These are phyloP conservation scores for Lunasporangiospora selenospora DNA, from an alignment of 192 early-diverging fungal genomes.

Conservation along the genomic window DNA sequence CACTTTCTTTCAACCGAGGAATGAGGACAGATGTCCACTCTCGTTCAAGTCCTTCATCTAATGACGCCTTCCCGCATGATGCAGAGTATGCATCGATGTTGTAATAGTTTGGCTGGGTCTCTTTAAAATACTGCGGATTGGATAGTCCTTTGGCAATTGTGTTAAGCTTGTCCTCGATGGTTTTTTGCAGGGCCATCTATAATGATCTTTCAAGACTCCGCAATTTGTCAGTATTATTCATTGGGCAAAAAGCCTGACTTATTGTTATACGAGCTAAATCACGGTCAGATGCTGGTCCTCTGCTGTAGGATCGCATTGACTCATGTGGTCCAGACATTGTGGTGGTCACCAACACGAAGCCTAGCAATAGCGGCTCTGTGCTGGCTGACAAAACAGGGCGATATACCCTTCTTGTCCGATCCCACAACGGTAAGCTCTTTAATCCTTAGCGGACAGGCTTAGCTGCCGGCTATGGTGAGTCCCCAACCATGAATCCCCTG, in stretches of 20 bases:
- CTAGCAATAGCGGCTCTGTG: conserved; percentile 15
- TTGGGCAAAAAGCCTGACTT: too few relatives aligned
- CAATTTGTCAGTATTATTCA: too few relatives aligned
- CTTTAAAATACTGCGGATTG: conserved; percentile 22
- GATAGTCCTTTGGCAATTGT: conserved; percentile 10
- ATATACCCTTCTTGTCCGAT: conserved; percentile 13
- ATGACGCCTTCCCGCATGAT: conserved; percentile 6
- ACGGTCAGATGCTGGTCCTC: conserved; percentile 32
- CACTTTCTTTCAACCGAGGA: conserved; percentile 9
- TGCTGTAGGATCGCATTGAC: conserved; percentile 36
- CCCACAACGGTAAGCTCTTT: conserved; percentile 36
- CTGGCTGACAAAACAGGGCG: conserved; percentile 14
- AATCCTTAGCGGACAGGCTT: conserved; percentile 17
- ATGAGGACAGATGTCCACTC: conserved; percentile 12
- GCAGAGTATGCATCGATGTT: conserved; percentile 12
- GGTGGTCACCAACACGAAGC: conserved; percentile 17
- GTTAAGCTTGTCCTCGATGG: conserved; percentile 4
- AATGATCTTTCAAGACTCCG: too few relatives aligned
- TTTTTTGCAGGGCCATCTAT: too few relatives aligned
- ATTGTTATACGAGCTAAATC: too few relatives aligned
- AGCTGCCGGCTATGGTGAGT: conserved; percentile 32
- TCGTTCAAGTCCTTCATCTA: conserved; percentile 2
- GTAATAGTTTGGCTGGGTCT: conserved; percentile 7
- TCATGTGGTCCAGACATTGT: conserved; percentile 35
- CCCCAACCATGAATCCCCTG: conserved; percentile 21